Percentiles rank a stretch among this genome's conserved stretches.
These are phyloP conservation scores for Terfezia boudieri DNA, from an alignment of 495 filamentous ascomycete species.

Conservation along the genomic window DNA sequence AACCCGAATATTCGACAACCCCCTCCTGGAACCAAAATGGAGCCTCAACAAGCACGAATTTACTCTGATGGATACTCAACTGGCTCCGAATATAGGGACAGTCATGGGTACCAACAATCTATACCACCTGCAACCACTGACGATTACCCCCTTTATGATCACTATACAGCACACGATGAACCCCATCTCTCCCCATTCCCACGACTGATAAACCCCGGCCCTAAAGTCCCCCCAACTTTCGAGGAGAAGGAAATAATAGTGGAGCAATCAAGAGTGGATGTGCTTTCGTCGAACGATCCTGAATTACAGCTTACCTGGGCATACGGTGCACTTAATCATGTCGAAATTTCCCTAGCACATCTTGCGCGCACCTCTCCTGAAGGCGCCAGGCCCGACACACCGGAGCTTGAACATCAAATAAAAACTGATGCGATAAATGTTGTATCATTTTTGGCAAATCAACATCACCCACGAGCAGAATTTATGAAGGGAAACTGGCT, in stretches of 20 bases:
- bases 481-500: conserved; percentile 95
- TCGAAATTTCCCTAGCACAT: conserved; percentile 58
- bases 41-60: conserved; percentile 18
- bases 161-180: conserved; percentile 31
- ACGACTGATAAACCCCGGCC: conserved; percentile 51
- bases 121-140: conserved; percentile 20
- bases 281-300: conserved; percentile 83
- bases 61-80: conserved; percentile 18
- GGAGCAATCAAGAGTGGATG: conserved; percentile 55
- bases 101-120: conserved; percentile 21
- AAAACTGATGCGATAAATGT: conserved; percentile 78
- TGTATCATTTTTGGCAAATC: conserved; percentile 66
- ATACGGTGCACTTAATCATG: conserved; percentile 70
- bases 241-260: conserved; percentile 79
- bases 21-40: conserved; percentile 21
- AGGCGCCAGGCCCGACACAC: conserved; percentile 45
- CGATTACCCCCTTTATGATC: conserved; percentile 25
- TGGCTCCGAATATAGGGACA: conserved; percentile 14
- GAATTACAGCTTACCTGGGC: conserved; percentile 96
- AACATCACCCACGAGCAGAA: conserved; percentile 80
- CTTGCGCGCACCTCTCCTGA: conserved; percentile 40
- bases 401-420: conserved; percentile 68
- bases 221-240: conserved; percentile 83
- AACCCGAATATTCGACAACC: conserved; percentile 16
- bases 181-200: conserved; percentile 87